Base-by-base conservation (phyloP, 257 asterid species). In the Plantago elongata region DNA sequence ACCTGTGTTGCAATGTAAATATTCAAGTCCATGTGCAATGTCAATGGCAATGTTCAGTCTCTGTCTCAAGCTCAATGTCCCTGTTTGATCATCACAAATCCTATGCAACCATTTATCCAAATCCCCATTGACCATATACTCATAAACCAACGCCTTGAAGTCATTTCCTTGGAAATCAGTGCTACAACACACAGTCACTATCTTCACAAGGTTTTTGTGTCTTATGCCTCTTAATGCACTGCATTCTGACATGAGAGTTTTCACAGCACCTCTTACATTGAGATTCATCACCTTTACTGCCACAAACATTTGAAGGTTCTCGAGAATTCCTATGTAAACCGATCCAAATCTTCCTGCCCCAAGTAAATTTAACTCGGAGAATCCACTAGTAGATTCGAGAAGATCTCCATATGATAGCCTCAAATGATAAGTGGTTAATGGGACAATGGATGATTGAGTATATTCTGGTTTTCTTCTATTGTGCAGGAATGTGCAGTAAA, bases 131-230 rank as follows among this genome's bases (percentile, higher is more conserved):
- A 14, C 58, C 51, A 69, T 76, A 44, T 49, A 65, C 42, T 68
- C 75, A 5, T 72, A 76, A 65, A 17, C 65, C 5, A 34, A 7
- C 4, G 40, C 40, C 40, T 34, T 34, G 40, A 34, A 34, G 40
- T 34, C 66, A 16, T 69, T 17, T 5, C 75, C 73, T 30, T 9
- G 22, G 22, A 17, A 69, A 46, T 72, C 78, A 43, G 66, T 55
- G 60, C 78, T 55, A 15, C 65, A 70, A 68, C 71, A 72, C 57
- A 60, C 67, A 46, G 65, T 76, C 54, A 69, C 11, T 42, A 76
- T 43, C 13, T 63, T 45, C 14, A 76, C 38, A 9, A 72, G 57
- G 49, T 76, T 76, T 52, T 62, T n/a, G 7, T 64, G 81, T 42
- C 75, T 66, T 4, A 61, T 46, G 34, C 45, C 59, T 48, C 69